Evolutionary conservation across 2,329 filamentous ascomycete species (phyloP).

Genomic region (Paradendryphiella salina): DNA sequence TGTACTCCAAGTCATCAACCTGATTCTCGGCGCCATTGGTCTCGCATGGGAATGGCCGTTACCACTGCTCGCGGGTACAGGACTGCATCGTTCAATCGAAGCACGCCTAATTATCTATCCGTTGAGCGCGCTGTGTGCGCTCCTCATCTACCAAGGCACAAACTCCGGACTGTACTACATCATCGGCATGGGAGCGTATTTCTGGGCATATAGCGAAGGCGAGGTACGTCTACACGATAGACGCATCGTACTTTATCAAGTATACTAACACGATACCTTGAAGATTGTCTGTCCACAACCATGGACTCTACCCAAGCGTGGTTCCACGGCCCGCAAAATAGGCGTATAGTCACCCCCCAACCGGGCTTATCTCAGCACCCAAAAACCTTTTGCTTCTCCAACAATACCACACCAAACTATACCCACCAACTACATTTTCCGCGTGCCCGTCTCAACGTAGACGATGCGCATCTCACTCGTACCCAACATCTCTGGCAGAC

Average conservation of each 20-base stretch:
- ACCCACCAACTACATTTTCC: not conserved
- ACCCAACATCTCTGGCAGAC: conserved; percentile 10
- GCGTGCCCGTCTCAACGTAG: conserved; percentile 9
- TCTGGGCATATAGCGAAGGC: conserved; percentile 96
- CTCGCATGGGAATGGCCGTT: conserved; percentile 93
- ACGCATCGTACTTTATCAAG: not conserved
- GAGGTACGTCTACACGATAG: conserved; percentile 66
- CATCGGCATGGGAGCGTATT: conserved; percentile 83
- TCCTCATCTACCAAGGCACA: conserved; percentile 87
- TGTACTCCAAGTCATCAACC: conserved; percentile 84
- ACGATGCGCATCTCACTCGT: not conserved
- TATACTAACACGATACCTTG: conserved; percentile 14
- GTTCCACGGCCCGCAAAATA: conserved; percentile 30
- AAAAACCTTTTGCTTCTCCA: conserved; percentile 9
- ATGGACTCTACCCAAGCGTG: conserved; percentile 56
- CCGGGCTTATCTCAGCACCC: not conserved
- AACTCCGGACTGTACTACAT: conserved; percentile 92
- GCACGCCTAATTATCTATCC: conserved; percentile 81
- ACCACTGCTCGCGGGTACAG: conserved; percentile 70
- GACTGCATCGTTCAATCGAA: conserved; percentile 85
- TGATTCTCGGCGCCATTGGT: conserved; percentile 76
- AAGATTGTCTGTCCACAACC: conserved; percentile 55
- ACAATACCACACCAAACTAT: conserved; percentile 1
- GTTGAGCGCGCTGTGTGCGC: conserved; percentile 71
- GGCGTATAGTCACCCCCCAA: conserved; percentile 16